Percentiles rank a stretch among this genome's conserved stretches.
phyloP scores from a whole-genome alignment of 495 filamentous ascomycete species.

The Pyrenopolyporus hunteri region DNA sequence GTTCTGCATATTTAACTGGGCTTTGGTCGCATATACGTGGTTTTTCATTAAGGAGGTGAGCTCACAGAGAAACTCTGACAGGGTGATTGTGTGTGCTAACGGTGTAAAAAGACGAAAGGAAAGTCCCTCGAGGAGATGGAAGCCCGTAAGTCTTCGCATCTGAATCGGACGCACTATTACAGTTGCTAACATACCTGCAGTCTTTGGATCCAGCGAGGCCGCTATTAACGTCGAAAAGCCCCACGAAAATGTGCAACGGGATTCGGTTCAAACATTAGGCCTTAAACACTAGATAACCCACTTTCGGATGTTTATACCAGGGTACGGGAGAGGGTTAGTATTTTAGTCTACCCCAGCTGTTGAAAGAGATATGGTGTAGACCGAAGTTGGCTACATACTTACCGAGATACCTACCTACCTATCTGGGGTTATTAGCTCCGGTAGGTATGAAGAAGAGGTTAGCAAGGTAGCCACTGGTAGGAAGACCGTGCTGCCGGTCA shows the following conservation, averaged over 20 bases:
- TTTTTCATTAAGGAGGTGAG: slow-evolving; percentile 55
- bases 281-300: not conserved
- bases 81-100: not conserved
- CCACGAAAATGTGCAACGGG: not conserved
- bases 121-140: slow-evolving; percentile 39
- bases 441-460: too few relatives aligned
- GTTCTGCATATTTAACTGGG: slow-evolving; percentile 60
- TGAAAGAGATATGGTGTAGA: too few relatives aligned
- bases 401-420: too few relatives aligned
- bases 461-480: too few relatives aligned
- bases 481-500: too few relatives aligned
- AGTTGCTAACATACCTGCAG: slow-evolving; percentile 16
- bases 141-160: slow-evolving; percentile 13
- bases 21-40: slow-evolving; percentile 51
- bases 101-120: slow-evolving; percentile 26
- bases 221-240: slow-evolving; percentile 21
- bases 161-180: not conserved
- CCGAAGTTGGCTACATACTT: too few relatives aligned
- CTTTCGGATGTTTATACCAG: not conserved
- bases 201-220: slow-evolving; percentile 30
- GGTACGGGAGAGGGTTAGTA: too few relatives aligned
- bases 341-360: too few relatives aligned
- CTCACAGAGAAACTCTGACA: not conserved
- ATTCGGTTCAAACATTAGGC: not conserved
- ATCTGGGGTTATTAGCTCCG: too few relatives aligned